Evolutionary conservation across 73 alveolate species (phyloP).

Genomic region (Uronychia binucleata): DNA sequence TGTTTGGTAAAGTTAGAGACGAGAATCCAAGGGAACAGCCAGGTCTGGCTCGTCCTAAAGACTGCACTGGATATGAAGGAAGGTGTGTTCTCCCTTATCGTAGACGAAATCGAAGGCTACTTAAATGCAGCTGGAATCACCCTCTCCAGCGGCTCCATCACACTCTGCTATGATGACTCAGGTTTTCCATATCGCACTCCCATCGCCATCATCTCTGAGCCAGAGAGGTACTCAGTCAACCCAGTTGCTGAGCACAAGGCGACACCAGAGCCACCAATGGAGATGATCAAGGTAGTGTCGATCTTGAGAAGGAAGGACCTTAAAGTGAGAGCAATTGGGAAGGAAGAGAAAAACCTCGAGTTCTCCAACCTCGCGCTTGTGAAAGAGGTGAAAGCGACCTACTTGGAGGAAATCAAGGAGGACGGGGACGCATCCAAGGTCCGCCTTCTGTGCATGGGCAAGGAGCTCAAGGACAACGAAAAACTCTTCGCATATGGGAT

Average conservation of each 20-base stretch:
- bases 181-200: slow-evolving; percentile 60
- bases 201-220: slow-evolving; percentile 55
- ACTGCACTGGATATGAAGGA: slow-evolving; percentile 39
- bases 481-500: slow-evolving; percentile 35
- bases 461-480: slow-evolving; percentile 45
- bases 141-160: slow-evolving; percentile 37
- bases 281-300: neutral
- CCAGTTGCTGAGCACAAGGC: neutral
- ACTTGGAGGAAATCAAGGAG: neutral
- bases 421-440: neutral
- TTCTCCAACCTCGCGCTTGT: neutral
- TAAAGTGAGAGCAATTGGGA: slow-evolving; percentile 1
- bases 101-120: slow-evolving; percentile 57
- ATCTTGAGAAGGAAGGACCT: too few species aligned
- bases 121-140: slow-evolving; percentile 40
- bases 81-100: slow-evolving; percentile 10
- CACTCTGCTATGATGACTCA: slow-evolving; percentile 35
- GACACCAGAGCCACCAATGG: slow-evolving; percentile 21
- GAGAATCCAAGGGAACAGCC: slow-evolving; percentile 48
- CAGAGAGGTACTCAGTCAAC: slow-evolving; percentile 23
- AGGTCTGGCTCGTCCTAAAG: slow-evolving; percentile 47
- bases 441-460: slow-evolving; percentile 47
- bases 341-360: neutral
- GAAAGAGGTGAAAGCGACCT: neutral
- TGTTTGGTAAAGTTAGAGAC: slow-evolving; percentile 15